Conservation (phyloP, 371 early-diverging fungal genomes). For the Rhizopus microsporus region DNA sequence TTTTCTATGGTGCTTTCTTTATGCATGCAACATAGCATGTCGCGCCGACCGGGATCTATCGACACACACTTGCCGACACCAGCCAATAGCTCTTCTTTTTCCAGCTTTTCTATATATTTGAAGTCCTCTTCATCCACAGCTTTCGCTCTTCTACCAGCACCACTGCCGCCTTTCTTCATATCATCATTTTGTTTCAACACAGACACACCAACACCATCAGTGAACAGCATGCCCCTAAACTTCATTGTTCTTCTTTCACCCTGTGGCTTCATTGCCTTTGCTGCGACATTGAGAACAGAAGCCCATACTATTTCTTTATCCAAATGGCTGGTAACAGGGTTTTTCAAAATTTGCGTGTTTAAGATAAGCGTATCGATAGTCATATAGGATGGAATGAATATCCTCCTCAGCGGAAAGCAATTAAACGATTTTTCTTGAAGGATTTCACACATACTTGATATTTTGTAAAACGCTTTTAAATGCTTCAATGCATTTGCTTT, state of each 20-base stretch:
- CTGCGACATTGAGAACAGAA: background rate
- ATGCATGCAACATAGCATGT: slow-evolving; percentile 6
- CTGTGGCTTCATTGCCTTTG: slow-evolving; percentile 1
- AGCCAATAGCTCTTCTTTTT: background rate
- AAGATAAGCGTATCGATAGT: background rate
- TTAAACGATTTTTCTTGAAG: slow-evolving; percentile 3
- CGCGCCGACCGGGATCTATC: slow-evolving; percentile 4
- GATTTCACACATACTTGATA: background rate
- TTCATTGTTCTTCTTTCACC: background rate
- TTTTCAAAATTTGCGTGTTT: slow-evolving; percentile 1
- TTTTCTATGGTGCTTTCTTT: slow-evolving; percentile 2
- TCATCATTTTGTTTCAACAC: slow-evolving; percentile 1
- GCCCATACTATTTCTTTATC: slow-evolving; percentile 1
- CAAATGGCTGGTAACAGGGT: background rate
- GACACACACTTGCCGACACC: background rate
- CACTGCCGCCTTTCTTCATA: background rate
- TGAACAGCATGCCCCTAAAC: background rate
- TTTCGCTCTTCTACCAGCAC: background rate
- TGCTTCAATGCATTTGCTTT: background rate
- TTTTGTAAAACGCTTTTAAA: slow-evolving; percentile 1
- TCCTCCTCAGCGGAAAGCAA: background rate
- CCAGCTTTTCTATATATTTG: background rate
- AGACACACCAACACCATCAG: slow-evolving; percentile 1
- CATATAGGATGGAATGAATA: background rate
- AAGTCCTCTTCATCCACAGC: background rate